Evolutionary conservation across 2,329 filamentous ascomycete species (phyloP), one percentile per base, ranked within the genome.

Genomic region (Fusarium equiseti): DNA sequence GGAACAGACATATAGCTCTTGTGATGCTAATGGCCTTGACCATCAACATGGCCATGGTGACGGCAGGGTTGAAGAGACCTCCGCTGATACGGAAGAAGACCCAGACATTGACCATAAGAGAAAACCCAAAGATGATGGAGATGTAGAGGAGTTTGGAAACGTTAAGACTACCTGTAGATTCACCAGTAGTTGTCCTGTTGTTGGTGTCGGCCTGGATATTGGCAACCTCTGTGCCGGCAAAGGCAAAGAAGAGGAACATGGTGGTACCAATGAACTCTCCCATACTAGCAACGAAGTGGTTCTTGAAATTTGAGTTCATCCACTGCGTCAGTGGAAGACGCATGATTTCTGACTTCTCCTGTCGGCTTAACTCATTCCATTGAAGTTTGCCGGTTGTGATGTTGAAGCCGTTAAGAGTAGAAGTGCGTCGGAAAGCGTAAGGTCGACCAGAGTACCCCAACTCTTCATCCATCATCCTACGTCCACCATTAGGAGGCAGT

Each of bases 1-100:
- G 71, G 61, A 87, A 82, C n/a, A 88, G 76, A 6, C 84, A 78
- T 0, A 81, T 55, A 7, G 83, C 84, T 8, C 87, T 85, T 3
- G 83, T 50, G 16, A 81, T 76, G 9, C 79, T 79, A 32, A 89
- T 80, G 5, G 83, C 85, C 22, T 83, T 83, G 32, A 85, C 82
- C 20, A 89, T 78, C 24, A 83, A 79, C 59, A 89, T 84, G 4
- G 83, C 87, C 2, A 89, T 77, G 0, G 87, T 88, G 22, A 81
- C 79, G 12, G 79, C 79, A 6, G 79, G 79, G 65, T 81, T 81
- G 65, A 81, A 81, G 6, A 81, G 71, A 24, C 79, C 79, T 48
- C 79, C 79, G 40, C 79, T 83, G 38, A 85, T 81, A 45, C 83
- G 79, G 73, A 83, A 85, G 73, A 85, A 85, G 38, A 83, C 75